Evolutionary conservation across 1,284 basidiomycete species (phyloP), one percentile per base, ranked within the genome.

Genomic region (Naganishia albida): DNA sequence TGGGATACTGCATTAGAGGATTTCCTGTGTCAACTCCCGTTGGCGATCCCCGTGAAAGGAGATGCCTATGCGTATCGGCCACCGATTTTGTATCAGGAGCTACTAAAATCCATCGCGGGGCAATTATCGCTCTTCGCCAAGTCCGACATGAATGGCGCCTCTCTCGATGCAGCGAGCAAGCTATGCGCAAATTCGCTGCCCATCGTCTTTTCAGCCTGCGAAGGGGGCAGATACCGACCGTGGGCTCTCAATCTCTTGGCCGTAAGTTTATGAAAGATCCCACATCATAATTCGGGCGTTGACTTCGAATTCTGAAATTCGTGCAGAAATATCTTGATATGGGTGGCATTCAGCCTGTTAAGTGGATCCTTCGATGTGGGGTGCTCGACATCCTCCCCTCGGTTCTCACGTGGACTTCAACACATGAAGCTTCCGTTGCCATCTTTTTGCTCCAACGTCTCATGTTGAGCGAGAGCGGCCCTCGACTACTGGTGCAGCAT

Each of bases 1-100:
- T 68, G 67, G 67, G 67, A 68, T 30, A 62, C 53, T 4, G 51
- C 63, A 15, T 23, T 68, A 16, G 67, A 68, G 38, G 67, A 68
- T 28, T 65, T 68, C 23, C 28, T 63, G 8, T 49, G 30, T 40
- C 65, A 67, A 53, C 43, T 67, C n/a, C 65, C 65, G 8, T 15
- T 68, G 6, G 2, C n/a, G 3, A 40, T 52, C 10, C 43, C 57
- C 13, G 43, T 49, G 10, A 34, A 48, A n/a, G 50, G 50, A 16
- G 57, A 63, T 8, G 20, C 40, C 16, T 64, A 65, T 23, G 52
- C 44, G 7, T 68, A 65, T 49, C 67, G 67, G 18, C 59, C 57
- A 0, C 67, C 67, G 12, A 68, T 53, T 16, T 25, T 68, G 34
- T 25, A 63, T 15, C 16, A 42, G n/a, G 67, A 68, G 26, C 44